Percentiles rank a stretch among this genome's conserved stretches.
Conservation (phyloP, 306 rosid species). For the Malus sylvestris region DNA sequence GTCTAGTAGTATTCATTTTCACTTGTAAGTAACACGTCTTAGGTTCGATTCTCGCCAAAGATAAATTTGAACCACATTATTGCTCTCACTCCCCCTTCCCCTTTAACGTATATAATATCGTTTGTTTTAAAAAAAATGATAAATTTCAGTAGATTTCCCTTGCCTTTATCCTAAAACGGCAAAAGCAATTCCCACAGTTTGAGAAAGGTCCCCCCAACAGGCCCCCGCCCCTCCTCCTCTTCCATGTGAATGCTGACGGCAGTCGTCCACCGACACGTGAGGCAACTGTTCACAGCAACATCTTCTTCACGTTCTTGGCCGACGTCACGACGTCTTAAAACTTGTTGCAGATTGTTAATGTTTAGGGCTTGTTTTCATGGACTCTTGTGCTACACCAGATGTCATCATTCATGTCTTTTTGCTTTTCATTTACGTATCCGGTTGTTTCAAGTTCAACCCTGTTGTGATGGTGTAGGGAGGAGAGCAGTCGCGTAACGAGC, state of each 20-base stretch:
- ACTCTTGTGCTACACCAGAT: neutral
- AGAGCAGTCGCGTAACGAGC: constrained; percentile 33
- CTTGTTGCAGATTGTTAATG: neutral
- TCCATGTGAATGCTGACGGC: neutral
- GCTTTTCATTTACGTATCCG: neutral
- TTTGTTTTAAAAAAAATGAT: no score
- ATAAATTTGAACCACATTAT: no score
- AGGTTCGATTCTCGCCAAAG: no score
- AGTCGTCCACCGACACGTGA: neutral
- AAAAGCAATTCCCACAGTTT: neutral
- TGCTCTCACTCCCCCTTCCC: rapidly evolving
- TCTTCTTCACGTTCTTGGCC: neutral
- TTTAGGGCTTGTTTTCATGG: neutral
- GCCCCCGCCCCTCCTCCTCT: neutral
- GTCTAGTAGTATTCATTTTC: no score
- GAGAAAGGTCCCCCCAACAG: neutral
- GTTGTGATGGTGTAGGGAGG: constrained; percentile 56
- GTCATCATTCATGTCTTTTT: neutral
- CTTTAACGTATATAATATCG: no score
- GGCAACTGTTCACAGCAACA: neutral
- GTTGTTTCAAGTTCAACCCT: constrained; percentile 6
- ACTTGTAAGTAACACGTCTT: no score
- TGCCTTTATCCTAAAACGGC: neutral
- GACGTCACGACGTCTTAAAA: neutral
- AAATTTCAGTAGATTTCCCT: neutral